Percentiles rank a stretch among this genome's conserved stretches.
phyloP scores from a whole-genome alignment of 1,284 basidiomycete genomes.

The Boletellus dicymbophilus region DNA sequence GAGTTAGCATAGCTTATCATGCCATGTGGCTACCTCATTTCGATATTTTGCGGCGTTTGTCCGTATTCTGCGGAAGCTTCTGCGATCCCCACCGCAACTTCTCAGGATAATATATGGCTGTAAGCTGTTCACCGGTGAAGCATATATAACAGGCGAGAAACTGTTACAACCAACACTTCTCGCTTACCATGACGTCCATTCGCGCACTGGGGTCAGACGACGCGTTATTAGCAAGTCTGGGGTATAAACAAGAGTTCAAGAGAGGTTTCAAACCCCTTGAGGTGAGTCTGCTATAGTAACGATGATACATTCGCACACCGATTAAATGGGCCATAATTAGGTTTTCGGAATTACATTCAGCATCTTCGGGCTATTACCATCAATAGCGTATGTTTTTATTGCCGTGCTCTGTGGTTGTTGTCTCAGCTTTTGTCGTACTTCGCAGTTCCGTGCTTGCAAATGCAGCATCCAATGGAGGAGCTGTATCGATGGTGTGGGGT shows the following conservation, averaged over 20 bases:
- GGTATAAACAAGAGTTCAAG: slow-evolving; percentile 26
- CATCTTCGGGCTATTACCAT: slow-evolving; percentile 44
- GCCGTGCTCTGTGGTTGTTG: background rate
- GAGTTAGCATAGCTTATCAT: too few relatives aligned
- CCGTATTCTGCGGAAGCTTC: too few relatives aligned
- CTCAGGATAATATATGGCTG: too few relatives aligned
- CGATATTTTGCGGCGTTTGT: too few relatives aligned
- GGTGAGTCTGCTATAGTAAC: slow-evolving; percentile 5
- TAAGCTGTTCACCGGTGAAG: too few relatives aligned
- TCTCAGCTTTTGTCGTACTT: background rate
- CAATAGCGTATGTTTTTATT: slow-evolving; percentile 35
- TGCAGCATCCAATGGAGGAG: slow-evolving; percentile 37
- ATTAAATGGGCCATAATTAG: slow-evolving; percentile 7
- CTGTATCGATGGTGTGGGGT: slow-evolving; percentile 30
- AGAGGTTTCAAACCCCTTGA: slow-evolving; percentile 30
- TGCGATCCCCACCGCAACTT: too few relatives aligned
- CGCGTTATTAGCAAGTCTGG: slow-evolving; percentile 1
- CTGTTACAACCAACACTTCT: too few relatives aligned
- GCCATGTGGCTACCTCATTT: too few relatives aligned
- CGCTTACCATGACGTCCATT: background rate
- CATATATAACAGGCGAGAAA: too few relatives aligned
- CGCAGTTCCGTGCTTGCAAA: slow-evolving; percentile 40
- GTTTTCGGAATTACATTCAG: slow-evolving; percentile 40
- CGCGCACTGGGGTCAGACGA: background rate
- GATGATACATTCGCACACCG: background rate